Evolutionary conservation across 805 yeast species (phyloP).

Genomic region (Torulaspora gathmanii): DNA sequence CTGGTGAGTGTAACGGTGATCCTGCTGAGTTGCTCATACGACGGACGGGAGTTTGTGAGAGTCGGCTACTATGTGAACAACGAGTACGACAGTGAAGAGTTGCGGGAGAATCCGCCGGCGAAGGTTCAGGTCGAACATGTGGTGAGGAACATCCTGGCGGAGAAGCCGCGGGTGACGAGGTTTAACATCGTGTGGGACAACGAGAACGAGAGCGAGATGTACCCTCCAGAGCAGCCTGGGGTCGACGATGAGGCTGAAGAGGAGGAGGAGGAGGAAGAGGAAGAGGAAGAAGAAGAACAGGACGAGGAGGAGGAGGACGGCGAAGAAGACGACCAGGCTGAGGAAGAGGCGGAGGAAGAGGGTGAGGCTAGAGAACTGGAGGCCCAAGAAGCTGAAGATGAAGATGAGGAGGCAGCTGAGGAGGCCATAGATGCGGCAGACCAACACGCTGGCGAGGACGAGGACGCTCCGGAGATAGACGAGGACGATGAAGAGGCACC

Average conservation of each 20-base stretch:
- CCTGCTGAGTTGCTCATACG: conserved; percentile 84
- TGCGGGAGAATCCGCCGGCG: conserved; percentile 88
- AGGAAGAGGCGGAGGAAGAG: conserved; percentile 39
- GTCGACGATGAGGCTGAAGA: conserved; percentile 60
- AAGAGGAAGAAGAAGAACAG: conserved; percentile 47
- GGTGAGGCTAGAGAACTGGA: conserved; percentile 41
- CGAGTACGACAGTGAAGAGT: conserved; percentile 90
- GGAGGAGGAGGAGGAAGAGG: conserved; percentile 59
- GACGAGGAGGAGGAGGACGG: conserved; percentile 45
- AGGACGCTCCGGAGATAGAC: conserved; percentile 36
- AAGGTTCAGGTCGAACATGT: conserved; percentile 93
- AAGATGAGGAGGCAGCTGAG: conserved; percentile 39
- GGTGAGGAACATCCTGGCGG: conserved; percentile 89
- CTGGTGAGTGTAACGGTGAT: conserved; percentile 94
- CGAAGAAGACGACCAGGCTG: conserved; percentile 44
- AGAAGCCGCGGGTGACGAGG: conserved; percentile 94
- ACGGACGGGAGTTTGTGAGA: conserved; percentile 89
- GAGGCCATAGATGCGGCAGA: conserved; percentile 41
- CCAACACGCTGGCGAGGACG: conserved; percentile 41
- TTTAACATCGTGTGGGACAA: conserved; percentile 97
- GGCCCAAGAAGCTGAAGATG: conserved; percentile 34
- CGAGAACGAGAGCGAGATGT: conserved; percentile 59
- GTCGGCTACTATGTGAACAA: conserved; percentile 98
- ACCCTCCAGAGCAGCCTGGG: conserved; percentile 73
- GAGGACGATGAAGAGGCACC: conserved; percentile 32